Conservation (phyloP, 192 early-diverging fungal species). For the Chytriomyces confervae region DNA sequence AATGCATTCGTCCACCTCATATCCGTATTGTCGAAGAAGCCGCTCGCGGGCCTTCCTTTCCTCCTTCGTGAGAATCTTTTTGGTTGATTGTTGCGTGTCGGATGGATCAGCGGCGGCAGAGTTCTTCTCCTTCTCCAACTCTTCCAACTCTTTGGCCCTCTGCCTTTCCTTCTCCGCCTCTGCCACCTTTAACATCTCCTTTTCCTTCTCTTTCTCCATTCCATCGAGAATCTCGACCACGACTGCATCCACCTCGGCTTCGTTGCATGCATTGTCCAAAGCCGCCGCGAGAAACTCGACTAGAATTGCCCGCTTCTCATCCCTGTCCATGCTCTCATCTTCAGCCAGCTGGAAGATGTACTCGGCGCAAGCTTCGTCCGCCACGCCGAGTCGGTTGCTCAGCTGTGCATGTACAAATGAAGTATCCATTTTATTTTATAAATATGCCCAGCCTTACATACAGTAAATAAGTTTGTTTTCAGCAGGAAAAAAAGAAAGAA, state of each 20-base stretch:
- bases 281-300: constrained; percentile 69
- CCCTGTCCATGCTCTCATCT: constrained; percentile 67
- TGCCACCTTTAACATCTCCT: too few species aligned
- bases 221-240: not conserved
- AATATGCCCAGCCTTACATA: too few species aligned
- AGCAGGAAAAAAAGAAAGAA: constrained; percentile 21
- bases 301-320: constrained; percentile 73
- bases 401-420: not conserved
- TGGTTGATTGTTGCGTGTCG: not conserved
- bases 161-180: not conserved
- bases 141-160: constrained; percentile 2
- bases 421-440: not conserved
- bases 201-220: constrained; percentile 6
- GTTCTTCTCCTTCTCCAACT: constrained; percentile 28
- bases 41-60: constrained; percentile 36
- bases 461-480: too few species aligned
- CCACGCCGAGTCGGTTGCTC: not conserved
- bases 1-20: constrained; percentile 64
- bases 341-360: constrained; percentile 71
- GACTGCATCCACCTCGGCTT: not conserved
- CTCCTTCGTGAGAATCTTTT: constrained; percentile 34
- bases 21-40: constrained; percentile 61
- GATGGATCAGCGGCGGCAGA: not conserved
- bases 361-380: constrained; percentile 63
- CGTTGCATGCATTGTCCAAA: constrained; percentile 42